These are phyloP conservation scores for Reutealis trisperma DNA, from an alignment of 345 rosid species.

Conservation along the genomic window DNA sequence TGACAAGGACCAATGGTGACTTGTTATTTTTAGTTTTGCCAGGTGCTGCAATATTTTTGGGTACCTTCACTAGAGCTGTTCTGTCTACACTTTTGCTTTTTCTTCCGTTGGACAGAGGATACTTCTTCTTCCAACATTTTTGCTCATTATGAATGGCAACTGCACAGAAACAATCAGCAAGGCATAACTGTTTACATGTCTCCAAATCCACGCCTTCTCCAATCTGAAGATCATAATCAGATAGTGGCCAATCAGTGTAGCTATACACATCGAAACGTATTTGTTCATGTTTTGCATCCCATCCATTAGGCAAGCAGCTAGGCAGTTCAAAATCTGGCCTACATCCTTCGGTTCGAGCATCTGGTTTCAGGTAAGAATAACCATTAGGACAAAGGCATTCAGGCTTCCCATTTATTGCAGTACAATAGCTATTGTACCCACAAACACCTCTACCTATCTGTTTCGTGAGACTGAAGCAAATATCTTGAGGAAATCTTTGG, in stretches of 20 bases:
- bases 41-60: conserved; percentile 3
- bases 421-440: conserved; percentile 32
- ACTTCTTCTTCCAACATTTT: conserved; percentile 24
- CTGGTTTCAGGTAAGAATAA: not conserved
- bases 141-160: conserved; percentile 2
- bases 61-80: conserved; percentile 18
- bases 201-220: too few species aligned
- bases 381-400: not conserved
- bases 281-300: conserved; percentile 16
- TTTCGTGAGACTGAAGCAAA: not conserved
- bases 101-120: conserved; percentile 23
- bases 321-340: conserved; percentile 5
- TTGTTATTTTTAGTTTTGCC: too few species aligned
- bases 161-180: conserved; percentile 22
- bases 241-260: not conserved
- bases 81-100: not conserved
- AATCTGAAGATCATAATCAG: not conserved
- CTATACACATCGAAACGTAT: not conserved
- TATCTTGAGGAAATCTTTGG: not conserved
- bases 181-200: conserved; percentile 11
- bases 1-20: not conserved
- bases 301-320: too few species aligned
- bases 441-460: conserved; percentile 22
- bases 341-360: not conserved
- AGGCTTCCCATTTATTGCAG: not conserved